These are phyloP conservation scores for Cymbidium sinense DNA, from an alignment of 106 monocot species.

Conservation along the genomic window DNA sequence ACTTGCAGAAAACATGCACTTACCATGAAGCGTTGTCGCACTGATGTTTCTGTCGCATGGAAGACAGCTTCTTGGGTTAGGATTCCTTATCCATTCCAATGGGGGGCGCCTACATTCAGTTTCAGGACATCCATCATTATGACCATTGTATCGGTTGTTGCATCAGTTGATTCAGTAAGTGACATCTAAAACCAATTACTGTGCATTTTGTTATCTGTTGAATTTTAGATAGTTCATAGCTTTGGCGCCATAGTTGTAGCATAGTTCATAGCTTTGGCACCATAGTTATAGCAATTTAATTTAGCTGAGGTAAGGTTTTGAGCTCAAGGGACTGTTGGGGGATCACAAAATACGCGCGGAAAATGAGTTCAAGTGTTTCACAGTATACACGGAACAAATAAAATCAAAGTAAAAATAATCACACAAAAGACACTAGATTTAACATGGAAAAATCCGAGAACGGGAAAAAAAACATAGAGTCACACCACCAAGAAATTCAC, in stretches of 20 bases:
- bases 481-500: too few species aligned
- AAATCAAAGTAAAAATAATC: too few species aligned
- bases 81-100: conserved; percentile 93
- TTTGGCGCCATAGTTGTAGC: background rate
- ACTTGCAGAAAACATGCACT: conserved; percentile 61
- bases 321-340: background rate
- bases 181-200: too few species aligned
- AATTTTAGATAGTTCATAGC: background rate
- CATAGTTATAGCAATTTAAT: background rate
- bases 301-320: background rate
- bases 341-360: too few species aligned
- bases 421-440: too few species aligned
- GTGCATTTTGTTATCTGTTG: background rate
- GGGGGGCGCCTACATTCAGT: conserved; percentile 83
- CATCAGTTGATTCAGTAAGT: conserved; percentile 93
- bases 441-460: too few species aligned
- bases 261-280: too few species aligned
- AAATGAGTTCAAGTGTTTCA: too few species aligned
- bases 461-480: too few species aligned
- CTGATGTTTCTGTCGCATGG: conserved; percentile 91
- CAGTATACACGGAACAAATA: too few species aligned
- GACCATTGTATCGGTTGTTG: conserved; percentile 74
- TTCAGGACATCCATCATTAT: conserved; percentile 85
- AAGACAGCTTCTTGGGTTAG: conserved; percentile 85
- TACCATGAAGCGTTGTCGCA: conserved; percentile 76